phyloP scores from a whole-genome alignment of 768 basidiomycete species.

The Cyclocybe cylindracea region DNA sequence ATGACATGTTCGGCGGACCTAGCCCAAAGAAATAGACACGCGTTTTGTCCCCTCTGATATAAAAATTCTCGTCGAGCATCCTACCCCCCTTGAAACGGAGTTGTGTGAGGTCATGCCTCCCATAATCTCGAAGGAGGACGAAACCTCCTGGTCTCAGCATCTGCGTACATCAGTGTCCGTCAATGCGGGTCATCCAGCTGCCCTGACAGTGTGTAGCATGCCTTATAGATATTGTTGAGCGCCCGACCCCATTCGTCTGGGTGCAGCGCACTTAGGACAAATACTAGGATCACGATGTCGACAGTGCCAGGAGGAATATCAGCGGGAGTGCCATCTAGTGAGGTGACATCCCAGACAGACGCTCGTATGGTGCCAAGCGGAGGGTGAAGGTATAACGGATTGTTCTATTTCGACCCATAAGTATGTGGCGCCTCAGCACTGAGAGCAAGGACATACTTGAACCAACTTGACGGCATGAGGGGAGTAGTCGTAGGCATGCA shows the following conservation, averaged over 20 bases:
- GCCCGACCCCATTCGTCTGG: constrained; percentile 90
- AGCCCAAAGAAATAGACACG: constrained; percentile 96
- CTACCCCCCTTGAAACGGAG: constrained; percentile 88
- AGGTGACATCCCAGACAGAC: constrained; percentile 90
- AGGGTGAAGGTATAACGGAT: constrained; percentile 68
- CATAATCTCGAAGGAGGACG: constrained; percentile 90
- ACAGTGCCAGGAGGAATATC: constrained; percentile 67
- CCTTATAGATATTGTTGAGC: constrained; percentile 76
- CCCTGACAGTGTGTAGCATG: not conserved
- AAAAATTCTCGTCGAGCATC: constrained; percentile 91
- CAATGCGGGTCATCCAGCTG: not conserved
- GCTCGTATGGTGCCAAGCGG: constrained; percentile 73
- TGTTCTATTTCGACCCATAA: constrained; percentile 45
- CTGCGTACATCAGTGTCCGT: constrained; percentile 34
- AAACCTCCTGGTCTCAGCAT: constrained; percentile 90
- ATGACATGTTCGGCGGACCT: constrained; percentile 43
- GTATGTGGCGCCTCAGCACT: not conserved
- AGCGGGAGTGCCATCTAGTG: constrained; percentile 56
- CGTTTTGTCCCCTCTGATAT: constrained; percentile 95
- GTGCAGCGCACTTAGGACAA: constrained; percentile 91
- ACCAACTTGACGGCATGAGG: constrained; percentile 87
- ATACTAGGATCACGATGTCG: constrained; percentile 90
- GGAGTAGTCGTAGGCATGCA: constrained; percentile 92
- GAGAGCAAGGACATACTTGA: constrained; percentile 49
- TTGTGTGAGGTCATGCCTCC: constrained; percentile 92